Conservation (phyloP, 75 land plant species). For the Pinus albicaulis region DNA sequence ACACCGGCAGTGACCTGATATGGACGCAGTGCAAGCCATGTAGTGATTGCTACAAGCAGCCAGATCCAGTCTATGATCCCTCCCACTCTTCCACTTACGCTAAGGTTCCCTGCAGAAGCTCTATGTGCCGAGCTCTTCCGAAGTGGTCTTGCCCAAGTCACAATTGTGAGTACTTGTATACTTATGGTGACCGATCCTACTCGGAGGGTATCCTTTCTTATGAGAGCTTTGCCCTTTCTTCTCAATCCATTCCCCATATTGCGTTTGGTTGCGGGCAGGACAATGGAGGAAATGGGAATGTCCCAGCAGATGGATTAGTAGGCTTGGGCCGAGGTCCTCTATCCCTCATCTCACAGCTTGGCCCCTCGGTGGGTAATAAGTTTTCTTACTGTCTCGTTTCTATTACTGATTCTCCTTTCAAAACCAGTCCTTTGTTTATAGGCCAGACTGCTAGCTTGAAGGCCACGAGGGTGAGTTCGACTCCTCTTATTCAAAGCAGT, state of each 20-base stretch:
- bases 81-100: slow-evolving; percentile 17
- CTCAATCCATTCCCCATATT: too few relatives aligned
- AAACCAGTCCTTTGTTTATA: too few relatives aligned
- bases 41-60: slow-evolving; percentile 17
- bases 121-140: slow-evolving; percentile 8
- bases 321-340: slow-evolving; percentile 14
- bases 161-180: not conserved
- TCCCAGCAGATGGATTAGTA: too few relatives aligned
- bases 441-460: not conserved
- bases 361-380: slow-evolving; percentile 7
- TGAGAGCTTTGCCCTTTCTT: not conserved
- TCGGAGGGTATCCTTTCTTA: not conserved
- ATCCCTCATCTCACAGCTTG: slow-evolving; percentile 23
- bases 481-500: slow-evolving; percentile 8
- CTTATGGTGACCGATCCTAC: not conserved
- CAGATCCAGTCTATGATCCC: slow-evolving; percentile 24
- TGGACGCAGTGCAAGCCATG: slow-evolving; percentile 40
- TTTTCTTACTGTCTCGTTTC: slow-evolving; percentile 1
- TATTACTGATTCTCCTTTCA: not conserved
- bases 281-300: not conserved
- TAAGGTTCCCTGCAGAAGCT: slow-evolving; percentile 7
- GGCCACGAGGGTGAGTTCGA: not conserved
- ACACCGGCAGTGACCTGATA: slow-evolving; percentile 31
- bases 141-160: not conserved
- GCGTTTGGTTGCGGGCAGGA: not conserved